Base-by-base conservation (phyloP, 495 filamentous ascomycete species). In the Chaetomium cochliodes region DNA sequence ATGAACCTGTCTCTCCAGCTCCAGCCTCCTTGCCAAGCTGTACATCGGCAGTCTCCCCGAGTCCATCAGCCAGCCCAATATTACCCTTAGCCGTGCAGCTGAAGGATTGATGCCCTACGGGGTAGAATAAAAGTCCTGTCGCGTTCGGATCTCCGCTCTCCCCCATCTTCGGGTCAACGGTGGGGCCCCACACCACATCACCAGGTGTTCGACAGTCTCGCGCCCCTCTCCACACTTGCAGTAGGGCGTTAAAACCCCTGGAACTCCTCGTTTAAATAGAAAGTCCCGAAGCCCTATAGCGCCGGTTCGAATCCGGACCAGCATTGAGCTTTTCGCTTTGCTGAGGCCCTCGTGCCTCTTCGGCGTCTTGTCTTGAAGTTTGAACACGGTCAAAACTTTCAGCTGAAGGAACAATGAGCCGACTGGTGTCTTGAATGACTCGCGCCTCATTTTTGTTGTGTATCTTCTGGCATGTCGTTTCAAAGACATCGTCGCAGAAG, bases 401-500 rank as follows among this genome's bases (percentile, higher is more conserved):
- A 6, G 28, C 28, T 30, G 28, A 30, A 30, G 28, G 28, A 41
- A 78, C 66, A 56, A 82, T 75, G 7, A 81, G 60, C 55, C 46
- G 72, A 49, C 65, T 30, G 37, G 80, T 78, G 67, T 81, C 77
- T 72, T 62, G 72, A 55, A 79, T 65, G 33, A 81, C 64, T 63
- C 57, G 69, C 3, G 76, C 72, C 56, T 82, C 72, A 49, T 81
- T 80, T 53, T 69, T 77, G 37, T 69, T 58, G 49, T 65, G 49
- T 20, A 80, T 58, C 22, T 65, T 78, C 39, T 66, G 46, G 65
- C 70, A 79, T 52, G 74, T 73, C 49, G 56, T 50, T 16, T 78
- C 58, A 62, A 80, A 79, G 4, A 76, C 30, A 58, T 78, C 65
- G 60, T 78, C 66, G 11, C 67, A 64, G 69, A 82, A 81, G 25